A percentile compares a stretch with the other conserved stretches of the same genome.
These are phyloP conservation scores for Edaphochlamys debaryana DNA, from an alignment of 139 green algal species.

Conservation along the genomic window DNA sequence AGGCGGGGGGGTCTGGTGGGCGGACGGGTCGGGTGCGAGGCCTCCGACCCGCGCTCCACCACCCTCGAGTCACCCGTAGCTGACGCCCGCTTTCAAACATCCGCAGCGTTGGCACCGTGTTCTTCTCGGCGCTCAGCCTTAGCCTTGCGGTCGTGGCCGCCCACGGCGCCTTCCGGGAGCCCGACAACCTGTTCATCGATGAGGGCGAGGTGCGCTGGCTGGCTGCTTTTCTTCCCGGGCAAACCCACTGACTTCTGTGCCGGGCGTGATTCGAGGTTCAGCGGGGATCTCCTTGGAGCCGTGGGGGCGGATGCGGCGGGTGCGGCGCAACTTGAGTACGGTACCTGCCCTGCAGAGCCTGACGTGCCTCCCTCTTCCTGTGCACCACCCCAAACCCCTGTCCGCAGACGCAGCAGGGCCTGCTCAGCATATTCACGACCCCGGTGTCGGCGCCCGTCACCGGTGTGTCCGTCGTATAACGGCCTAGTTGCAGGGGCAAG, in stretches of 20 bases:
- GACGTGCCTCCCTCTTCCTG: too few relatives aligned
- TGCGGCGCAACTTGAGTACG: neutral
- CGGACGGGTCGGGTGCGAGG: too few relatives aligned
- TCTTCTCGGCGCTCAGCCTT: slow-evolving; percentile 88
- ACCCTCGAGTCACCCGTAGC: too few relatives aligned
- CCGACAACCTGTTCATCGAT: slow-evolving; percentile 63
- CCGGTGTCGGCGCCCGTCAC: slow-evolving; percentile 2
- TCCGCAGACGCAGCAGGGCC: slow-evolving; percentile 33
- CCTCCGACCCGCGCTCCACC: too few relatives aligned
- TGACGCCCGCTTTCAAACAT: too few relatives aligned
- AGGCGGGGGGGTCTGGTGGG: too few relatives aligned
- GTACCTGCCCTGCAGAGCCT: too few relatives aligned
- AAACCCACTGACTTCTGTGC: neutral
- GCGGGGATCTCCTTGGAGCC: neutral
- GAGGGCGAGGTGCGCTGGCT: slow-evolving; percentile 36
- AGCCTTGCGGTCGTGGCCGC: slow-evolving; percentile 71
- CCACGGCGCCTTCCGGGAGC: slow-evolving; percentile 74
- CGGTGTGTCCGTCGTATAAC: neutral
- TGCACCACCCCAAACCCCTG: too few relatives aligned
- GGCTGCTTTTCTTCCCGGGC: too few relatives aligned
- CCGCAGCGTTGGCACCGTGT: slow-evolving; percentile 82
- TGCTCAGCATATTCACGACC: slow-evolving; percentile 37
- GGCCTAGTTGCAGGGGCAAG: too few relatives aligned
- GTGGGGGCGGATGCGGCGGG: too few relatives aligned
- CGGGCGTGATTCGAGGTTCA: neutral